Percentiles rank a stretch among this genome's conserved stretches.
Conservation (phyloP, 495 filamentous ascomycete species). For the Xylaria flabelliformis region DNA sequence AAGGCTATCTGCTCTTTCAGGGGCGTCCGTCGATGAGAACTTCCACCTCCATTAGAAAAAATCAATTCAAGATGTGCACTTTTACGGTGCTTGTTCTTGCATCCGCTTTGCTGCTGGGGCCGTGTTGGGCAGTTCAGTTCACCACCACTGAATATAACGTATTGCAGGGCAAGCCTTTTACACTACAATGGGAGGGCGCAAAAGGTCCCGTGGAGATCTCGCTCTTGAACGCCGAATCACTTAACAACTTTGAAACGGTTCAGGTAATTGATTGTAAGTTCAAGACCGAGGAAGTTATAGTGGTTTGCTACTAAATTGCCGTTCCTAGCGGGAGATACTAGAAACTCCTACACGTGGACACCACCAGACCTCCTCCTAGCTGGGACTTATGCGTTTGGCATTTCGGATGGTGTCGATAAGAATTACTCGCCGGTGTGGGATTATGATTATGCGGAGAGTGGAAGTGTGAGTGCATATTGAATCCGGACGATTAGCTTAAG, state of each 20-base stretch:
- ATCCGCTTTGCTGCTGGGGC: background rate
- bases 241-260: background rate
- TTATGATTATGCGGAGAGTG: background rate
- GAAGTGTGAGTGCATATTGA: background rate
- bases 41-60: background rate
- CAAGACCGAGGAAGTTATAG: background rate
- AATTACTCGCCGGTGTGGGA: background rate
- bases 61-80: background rate
- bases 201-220: background rate
- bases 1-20: background rate
- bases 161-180: slow-evolving; percentile 1
- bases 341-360: slow-evolving; percentile 4
- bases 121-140: slow-evolving; percentile 5
- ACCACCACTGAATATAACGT: background rate
- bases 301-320: background rate
- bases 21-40: background rate
- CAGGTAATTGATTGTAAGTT: slow-evolving; percentile 1
- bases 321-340: background rate
- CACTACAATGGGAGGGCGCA: background rate
- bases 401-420: background rate
- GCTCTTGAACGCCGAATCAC: background rate
- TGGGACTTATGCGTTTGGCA: background rate
- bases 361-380: background rate
- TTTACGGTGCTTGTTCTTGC: background rate
- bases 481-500: background rate